Evolutionary conservation across 192 early-diverging fungal species (phyloP).

Genomic region (Entophlyctis luteolus): DNA sequence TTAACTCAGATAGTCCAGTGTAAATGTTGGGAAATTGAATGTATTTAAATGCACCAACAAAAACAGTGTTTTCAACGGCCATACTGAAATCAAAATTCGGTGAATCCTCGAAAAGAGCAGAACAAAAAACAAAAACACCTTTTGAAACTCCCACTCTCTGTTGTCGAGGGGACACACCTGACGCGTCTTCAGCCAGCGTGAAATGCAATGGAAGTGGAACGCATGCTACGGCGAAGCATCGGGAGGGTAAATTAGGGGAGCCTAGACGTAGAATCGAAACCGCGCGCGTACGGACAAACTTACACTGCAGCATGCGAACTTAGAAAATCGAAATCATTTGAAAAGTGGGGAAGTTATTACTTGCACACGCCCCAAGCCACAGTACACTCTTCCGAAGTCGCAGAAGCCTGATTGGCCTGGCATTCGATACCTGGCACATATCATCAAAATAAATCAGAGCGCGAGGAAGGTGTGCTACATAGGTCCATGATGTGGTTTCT

Average conservation of each 20-base stretch:
- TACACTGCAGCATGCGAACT: background rate
- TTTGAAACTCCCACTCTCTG: conserved; percentile 97
- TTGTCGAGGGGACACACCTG: conserved; percentile 97
- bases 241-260: background rate
- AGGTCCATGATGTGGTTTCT: conserved; percentile 99
- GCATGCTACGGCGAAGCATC: conserved; percentile 70
- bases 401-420: conserved; percentile 94
- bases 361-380: conserved; percentile 97
- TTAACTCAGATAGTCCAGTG: too few relatives aligned
- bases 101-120: background rate
- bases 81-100: background rate
- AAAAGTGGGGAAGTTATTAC: conserved; percentile 48
- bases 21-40: too few relatives aligned
- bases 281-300: background rate
- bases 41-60: too few relatives aligned
- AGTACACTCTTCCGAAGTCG: conserved; percentile 87
- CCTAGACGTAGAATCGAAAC: background rate
- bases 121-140: too few relatives aligned
- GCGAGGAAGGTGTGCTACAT: too few relatives aligned
- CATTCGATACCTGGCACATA: conserved; percentile 77
- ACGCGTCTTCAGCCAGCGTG: conserved; percentile 93
- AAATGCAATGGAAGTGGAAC: conserved; percentile 98
- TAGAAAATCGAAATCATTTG: background rate
- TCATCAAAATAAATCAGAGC: too few relatives aligned
- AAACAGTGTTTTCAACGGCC: background rate